A percentile compares a stretch with the other conserved stretches of the same genome.
Conservation (phyloP, 441 rosid genomes). For the Syzygium malaccense region DNA sequence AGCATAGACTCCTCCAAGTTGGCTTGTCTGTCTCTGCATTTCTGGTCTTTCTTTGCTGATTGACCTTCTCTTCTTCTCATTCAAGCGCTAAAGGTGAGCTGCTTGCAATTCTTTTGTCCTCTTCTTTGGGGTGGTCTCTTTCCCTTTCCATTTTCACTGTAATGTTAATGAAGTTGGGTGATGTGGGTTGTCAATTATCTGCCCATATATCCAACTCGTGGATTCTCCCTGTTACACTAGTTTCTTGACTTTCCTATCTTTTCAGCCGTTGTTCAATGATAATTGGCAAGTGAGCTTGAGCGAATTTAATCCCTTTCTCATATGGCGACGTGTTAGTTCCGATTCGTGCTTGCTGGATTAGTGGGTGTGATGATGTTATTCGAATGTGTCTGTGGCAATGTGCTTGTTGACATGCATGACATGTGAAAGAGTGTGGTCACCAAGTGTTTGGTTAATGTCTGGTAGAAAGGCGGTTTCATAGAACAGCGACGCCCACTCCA, state of each 20-base stretch:
- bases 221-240: not conserved
- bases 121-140: not conserved
- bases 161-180: not conserved
- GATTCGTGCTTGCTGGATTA: not conserved
- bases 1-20: not conserved
- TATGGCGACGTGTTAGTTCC: not conserved
- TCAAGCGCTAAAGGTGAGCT: not conserved
- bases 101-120: not conserved
- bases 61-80: not conserved
- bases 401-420: not conserved
- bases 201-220: not conserved
- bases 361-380: not conserved
- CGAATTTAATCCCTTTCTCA: not conserved
- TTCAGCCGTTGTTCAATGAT: not conserved
- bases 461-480: not conserved
- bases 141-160: not conserved
- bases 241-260: not conserved
- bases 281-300: not conserved
- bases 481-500: not conserved
- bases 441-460: not conserved
- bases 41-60: not conserved
- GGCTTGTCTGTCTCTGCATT: not conserved
- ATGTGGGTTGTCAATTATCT: not conserved
- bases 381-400: not conserved
- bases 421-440: not conserved